Conservation (phyloP, 805 yeast species). For the Candida namnaoensis region DNA sequence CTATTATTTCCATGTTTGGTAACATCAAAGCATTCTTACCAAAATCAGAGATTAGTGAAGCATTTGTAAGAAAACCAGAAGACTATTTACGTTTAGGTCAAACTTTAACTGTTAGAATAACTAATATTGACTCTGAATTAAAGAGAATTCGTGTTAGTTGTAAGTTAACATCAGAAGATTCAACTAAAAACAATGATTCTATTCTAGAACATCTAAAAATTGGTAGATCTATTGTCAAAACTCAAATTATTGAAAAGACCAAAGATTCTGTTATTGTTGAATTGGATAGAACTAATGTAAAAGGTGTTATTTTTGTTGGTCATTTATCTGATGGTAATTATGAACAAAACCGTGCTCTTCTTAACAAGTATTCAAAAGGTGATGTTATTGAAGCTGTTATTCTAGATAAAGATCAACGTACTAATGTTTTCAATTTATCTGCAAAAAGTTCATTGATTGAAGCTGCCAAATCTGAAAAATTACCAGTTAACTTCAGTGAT, state of each 20-base stretch:
- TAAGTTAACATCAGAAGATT: slow-evolving; percentile 45
- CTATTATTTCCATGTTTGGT: slow-evolving; percentile 77
- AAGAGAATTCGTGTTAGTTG: slow-evolving; percentile 64
- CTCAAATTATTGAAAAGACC: slow-evolving; percentile 60
- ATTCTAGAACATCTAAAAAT: slow-evolving; percentile 38
- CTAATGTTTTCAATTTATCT: slow-evolving; percentile 54
- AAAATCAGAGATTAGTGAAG: slow-evolving; percentile 80
- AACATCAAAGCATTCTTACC: slow-evolving; percentile 75
- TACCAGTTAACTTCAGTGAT: slow-evolving; percentile 59
- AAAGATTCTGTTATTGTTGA: slow-evolving; percentile 69
- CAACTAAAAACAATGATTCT: slow-evolving; percentile 35
- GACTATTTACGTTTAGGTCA: slow-evolving; percentile 81
- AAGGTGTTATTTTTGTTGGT: slow-evolving; percentile 67
- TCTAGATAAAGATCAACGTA: slow-evolving; percentile 55
- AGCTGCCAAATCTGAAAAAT: slow-evolving; percentile 41
- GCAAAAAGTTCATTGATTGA: slow-evolving; percentile 59
- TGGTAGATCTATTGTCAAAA: slow-evolving; percentile 58
- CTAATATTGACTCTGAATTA: slow-evolving; percentile 43
- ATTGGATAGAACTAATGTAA: slow-evolving; percentile 33
- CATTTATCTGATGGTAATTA: slow-evolving; percentile 72
- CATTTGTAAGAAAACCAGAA: slow-evolving; percentile 68
- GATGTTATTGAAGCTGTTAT: slow-evolving; percentile 49
- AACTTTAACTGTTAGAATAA: slow-evolving; percentile 63
- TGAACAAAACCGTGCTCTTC: slow-evolving; percentile 59
- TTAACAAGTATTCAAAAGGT: slow-evolving; percentile 60